phyloP scores from a whole-genome alignment of 1,284 basidiomycete species.

The Puccinia horiana region DNA sequence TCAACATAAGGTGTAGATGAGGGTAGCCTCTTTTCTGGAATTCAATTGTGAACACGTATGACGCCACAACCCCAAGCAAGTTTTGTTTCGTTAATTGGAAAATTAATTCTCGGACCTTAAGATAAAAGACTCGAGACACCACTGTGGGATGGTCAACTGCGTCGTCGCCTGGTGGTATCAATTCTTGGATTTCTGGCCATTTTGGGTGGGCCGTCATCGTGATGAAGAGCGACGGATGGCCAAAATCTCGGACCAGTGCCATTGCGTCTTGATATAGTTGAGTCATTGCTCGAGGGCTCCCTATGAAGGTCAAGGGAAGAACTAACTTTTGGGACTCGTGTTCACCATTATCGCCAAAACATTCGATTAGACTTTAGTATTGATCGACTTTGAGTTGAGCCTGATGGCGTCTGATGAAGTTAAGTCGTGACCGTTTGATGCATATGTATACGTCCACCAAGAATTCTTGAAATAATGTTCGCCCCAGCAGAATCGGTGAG shows the following conservation, averaged over 20 bases:
- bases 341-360: not conserved
- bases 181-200: slow-evolving; percentile 61
- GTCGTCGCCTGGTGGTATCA: slow-evolving; percentile 61
- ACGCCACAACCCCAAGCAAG: slow-evolving; percentile 59
- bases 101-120: slow-evolving; percentile 60
- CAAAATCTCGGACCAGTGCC: slow-evolving; percentile 57
- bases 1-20: slow-evolving; percentile 61
- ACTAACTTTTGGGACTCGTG: slow-evolving; percentile 53
- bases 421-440: not conserved
- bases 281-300: slow-evolving; percentile 58
- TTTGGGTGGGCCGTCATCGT: slow-evolving; percentile 61
- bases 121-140: slow-evolving; percentile 62
- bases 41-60: slow-evolving; percentile 62
- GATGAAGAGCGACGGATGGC: slow-evolving; percentile 60
- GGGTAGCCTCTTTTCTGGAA: slow-evolving; percentile 65
- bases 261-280: slow-evolving; percentile 60
- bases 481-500: slow-evolving; percentile 58
- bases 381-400: slow-evolving; percentile 52
- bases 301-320: slow-evolving; percentile 59
- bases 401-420: not conserved
- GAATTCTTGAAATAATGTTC: not conserved
- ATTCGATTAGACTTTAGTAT: not conserved
- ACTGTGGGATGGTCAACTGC: slow-evolving; percentile 62
- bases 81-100: slow-evolving; percentile 52
- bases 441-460: slow-evolving; percentile 13